Percentiles rank a stretch among this genome's conserved stretches.
Evolutionary conservation across 2,329 filamentous ascomycete genomes (phyloP).

Genomic region (Diaporthe nobilis): DNA sequence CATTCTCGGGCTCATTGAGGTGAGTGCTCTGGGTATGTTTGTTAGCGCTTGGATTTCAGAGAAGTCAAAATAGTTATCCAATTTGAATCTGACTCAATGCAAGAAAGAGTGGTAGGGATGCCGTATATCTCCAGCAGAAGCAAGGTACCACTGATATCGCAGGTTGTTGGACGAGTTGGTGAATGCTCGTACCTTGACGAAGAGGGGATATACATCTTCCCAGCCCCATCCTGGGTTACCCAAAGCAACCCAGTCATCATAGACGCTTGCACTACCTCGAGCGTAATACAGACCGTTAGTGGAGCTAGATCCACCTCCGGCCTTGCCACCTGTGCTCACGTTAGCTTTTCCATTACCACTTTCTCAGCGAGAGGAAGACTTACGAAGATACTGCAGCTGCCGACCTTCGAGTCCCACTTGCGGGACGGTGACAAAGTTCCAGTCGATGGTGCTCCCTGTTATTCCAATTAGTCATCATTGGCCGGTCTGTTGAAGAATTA

Average conservation of each 20-base stretch:
- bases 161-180: no score
- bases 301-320: constrained; percentile 50
- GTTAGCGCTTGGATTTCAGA: neutral
- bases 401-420: constrained; percentile 48
- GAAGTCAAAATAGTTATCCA: no score
- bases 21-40: constrained; percentile 36
- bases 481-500: neutral
- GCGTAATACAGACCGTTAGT: constrained; percentile 53
- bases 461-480: neutral
- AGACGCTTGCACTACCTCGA: constrained; percentile 49
- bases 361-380: neutral
- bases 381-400: constrained; percentile 50
- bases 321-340: constrained; percentile 22
- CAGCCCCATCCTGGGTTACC: constrained; percentile 53
- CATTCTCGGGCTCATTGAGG: constrained; percentile 45
- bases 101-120: no score
- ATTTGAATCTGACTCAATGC: neutral
- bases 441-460: constrained; percentile 45
- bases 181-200: constrained; percentile 42
- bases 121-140: neutral
- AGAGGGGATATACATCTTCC: constrained; percentile 47
- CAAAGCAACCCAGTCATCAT: constrained; percentile 50
- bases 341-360: neutral
- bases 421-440: constrained; percentile 46
- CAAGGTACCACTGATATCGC: neutral